These are phyloP conservation scores for Metschnikowia lochheadii DNA, from an alignment of 805 yeast species.

Conservation along the genomic window DNA sequence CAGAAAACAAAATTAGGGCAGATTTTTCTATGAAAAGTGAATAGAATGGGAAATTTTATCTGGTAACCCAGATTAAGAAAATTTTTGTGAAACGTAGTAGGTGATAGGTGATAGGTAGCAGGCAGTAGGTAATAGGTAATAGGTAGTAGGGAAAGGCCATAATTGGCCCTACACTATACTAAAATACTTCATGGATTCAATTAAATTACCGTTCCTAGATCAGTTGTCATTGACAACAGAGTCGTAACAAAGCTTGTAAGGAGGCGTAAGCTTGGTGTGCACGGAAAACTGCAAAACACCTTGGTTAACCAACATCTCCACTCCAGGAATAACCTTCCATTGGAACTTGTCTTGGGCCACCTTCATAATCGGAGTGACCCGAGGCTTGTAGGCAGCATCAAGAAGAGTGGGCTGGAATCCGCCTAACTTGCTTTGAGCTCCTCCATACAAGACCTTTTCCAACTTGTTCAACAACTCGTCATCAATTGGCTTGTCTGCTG, in stretches of 20 bases:
- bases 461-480: slow-evolving; percentile 44
- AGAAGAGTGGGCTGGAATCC: slow-evolving; percentile 54
- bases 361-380: slow-evolving; percentile 80
- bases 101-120: no score
- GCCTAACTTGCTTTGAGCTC: slow-evolving; percentile 25
- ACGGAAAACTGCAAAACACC: slow-evolving; percentile 82
- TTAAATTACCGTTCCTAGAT: not conserved
- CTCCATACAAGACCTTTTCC: slow-evolving; percentile 43
- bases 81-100: no score
- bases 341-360: slow-evolving; percentile 57
- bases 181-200: no score
- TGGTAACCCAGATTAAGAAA: no score
- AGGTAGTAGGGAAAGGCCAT: no score
- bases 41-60: no score
- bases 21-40: no score
- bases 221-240: slow-evolving; percentile 45
- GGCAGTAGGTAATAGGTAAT: no score
- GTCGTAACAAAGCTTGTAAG: slow-evolving; percentile 55
- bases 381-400: slow-evolving; percentile 95
- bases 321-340: slow-evolving; percentile 88
- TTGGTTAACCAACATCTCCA: slow-evolving; percentile 88
- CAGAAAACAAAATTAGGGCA: no score
- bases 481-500: slow-evolving; percentile 74
- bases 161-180: not conserved
- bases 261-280: slow-evolving; percentile 69